Evolutionary conservation across 805 yeast genomes (phyloP), one percentile per base, ranked within the genome.

Genomic region (Scheffersomyces stipitis): DNA sequence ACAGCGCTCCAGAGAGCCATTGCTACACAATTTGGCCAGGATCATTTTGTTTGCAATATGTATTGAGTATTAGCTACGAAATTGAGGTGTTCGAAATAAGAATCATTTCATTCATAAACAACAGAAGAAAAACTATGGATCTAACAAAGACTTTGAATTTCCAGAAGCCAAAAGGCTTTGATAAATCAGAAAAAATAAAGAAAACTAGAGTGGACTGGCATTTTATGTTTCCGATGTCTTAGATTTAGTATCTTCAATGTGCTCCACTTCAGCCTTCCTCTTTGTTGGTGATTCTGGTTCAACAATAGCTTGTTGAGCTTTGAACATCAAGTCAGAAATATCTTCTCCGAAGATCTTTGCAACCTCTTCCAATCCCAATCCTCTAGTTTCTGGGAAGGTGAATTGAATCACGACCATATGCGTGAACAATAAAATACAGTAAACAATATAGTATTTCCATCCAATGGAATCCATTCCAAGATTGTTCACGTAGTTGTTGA

Each of bases 281-380:
- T 20, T 20, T 20, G 9, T 10, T 7, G 10, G 7, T 20, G 24
- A 7, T 7, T 7, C 10, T 20, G 24, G 24, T 10, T 20, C 24
- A 20, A 10, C 10, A 20, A 20, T 20, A 20, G 24, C 24, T 20
- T 20, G 24, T 20, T 20, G 24, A 7, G 24, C 24, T 20, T 20
- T 10, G 24, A 20, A 20, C 24, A 20, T 20, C 24, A 20, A 20
- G 7, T 20, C 36, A 31, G 41, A 16, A 18, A 45, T 36, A 31
- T 48, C 51, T 28, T 58, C 66, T 37, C 60, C 66, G 34, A 62
- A 62, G 17, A 56, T 60, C 34, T 50, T 56, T 12, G 62, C 62
- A 37, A 66, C 65, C 44, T 66, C 68, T 46, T 66, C 73, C 37
- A 66, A 49, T 2, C 65, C 52, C 35, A 55, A 48, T 12, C 71